Evolutionary conservation across 768 basidiomycete species (phyloP).

Genomic region (Multifurca ochricompacta): DNA sequence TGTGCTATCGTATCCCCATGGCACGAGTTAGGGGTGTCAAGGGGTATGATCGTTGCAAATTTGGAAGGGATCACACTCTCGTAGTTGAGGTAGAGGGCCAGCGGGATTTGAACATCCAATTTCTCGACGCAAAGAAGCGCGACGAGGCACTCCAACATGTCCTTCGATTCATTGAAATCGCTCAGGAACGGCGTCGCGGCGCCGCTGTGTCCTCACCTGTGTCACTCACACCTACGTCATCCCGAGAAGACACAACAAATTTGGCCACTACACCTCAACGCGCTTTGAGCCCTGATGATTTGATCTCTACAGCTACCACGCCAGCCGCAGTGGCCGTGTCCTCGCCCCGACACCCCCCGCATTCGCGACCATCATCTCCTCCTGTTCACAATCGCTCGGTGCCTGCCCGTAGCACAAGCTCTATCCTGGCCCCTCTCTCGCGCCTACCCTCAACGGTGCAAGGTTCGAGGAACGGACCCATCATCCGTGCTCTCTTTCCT

Average conservation of each 20-base stretch:
- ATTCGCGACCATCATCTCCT: conserved; percentile 5
- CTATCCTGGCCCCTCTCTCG: conserved; percentile 39
- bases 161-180: conserved; percentile 1
- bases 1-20: conserved; percentile 18
- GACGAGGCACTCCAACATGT: conserved; percentile 7
- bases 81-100: conserved; percentile 12
- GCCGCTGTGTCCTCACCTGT: neutral
- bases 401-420: conserved; percentile 26
- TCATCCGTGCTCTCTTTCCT: conserved; percentile 31
- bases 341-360: neutral
- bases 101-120: conserved; percentile 11
- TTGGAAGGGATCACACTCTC: conserved; percentile 3
- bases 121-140: neutral
- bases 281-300: neutral
- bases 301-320: neutral
- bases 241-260: neutral
- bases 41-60: neutral
- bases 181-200: neutral
- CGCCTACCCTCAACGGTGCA: conserved; percentile 32
- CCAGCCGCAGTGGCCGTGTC: neutral
- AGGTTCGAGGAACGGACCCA: conserved; percentile 26
- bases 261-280: neutral
- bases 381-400: neutral
- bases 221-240: neutral
- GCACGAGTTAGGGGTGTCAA: conserved; percentile 8